Evolutionary conservation across 257 asterid species (phyloP).

Genomic region (Cynanchum wilfordii): DNA sequence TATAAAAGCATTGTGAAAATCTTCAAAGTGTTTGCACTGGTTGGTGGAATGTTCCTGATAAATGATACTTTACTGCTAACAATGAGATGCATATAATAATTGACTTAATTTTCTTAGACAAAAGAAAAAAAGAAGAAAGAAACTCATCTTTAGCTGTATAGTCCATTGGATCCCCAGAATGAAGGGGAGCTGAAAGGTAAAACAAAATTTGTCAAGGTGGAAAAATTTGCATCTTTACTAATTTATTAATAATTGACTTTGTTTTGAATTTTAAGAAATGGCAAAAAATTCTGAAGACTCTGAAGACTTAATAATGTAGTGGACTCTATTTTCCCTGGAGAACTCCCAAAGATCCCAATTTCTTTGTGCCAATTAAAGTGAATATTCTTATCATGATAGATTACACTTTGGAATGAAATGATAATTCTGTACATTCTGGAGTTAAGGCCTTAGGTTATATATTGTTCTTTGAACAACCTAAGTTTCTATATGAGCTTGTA

Average conservation of each 20-base stretch:
- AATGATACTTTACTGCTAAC: neutral
- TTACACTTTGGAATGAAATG: neutral
- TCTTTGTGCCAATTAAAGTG: neutral
- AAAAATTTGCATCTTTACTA: neutral
- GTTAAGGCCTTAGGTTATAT: neutral
- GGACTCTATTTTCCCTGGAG: neutral
- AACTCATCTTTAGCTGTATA: neutral
- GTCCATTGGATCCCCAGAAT: neutral
- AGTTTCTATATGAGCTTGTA: neutral
- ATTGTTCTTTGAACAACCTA: neutral
- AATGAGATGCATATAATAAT: neutral
- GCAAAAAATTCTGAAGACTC: neutral
- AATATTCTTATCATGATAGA: constrained; percentile 4
- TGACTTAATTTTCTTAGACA: neutral
- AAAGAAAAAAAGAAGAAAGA: neutral
- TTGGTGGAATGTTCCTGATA: neutral
- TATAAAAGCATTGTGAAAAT: neutral
- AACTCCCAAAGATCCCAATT: neutral
- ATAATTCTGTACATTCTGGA: neutral
- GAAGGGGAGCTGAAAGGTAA: neutral
- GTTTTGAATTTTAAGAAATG: neutral
- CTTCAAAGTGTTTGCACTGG: neutral
- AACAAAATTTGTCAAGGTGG: neutral
- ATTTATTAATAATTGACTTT: neutral
- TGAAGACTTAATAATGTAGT: neutral